phyloP scores from a whole-genome alignment of 148 eudicot genomes.

The Rhododendron molle region DNA sequence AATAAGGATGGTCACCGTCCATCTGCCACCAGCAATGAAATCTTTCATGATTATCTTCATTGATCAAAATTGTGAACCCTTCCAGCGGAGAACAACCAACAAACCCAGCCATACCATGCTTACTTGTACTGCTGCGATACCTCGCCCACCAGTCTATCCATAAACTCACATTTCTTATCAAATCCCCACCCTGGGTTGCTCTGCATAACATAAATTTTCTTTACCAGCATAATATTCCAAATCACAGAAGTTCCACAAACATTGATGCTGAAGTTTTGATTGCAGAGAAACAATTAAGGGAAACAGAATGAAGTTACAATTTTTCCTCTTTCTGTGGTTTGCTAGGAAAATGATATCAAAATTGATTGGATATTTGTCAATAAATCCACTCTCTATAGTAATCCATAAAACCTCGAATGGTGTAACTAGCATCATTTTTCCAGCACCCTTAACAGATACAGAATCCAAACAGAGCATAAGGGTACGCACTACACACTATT shows the following conservation, averaged over 20 bases:
- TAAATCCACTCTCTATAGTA: neutral
- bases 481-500: neutral
- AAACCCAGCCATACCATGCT: constrained; percentile 14
- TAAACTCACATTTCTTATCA: constrained; percentile 73
- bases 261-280: neutral
- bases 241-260: neutral
- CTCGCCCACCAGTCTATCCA: constrained; percentile 76
- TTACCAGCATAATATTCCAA: neutral
- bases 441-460: neutral
- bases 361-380: neutral
- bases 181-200: constrained; percentile 99
- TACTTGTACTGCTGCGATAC: constrained; percentile 62
- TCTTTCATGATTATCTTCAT: neutral
- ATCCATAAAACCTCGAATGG: neutral
- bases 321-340: neutral
- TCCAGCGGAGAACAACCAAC: neutral
- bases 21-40: neutral
- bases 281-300: neutral
- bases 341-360: neutral
- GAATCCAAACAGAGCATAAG: neutral
- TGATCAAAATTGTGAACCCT: neutral
- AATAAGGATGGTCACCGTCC: neutral
- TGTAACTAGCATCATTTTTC: neutral
- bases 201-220: constrained; percentile 39
- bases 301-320: neutral